A percentile compares a stretch with the other conserved stretches of the same genome.
Conservation (phyloP, 169 alveolate species). For the Plasmodium fragile region DNA sequence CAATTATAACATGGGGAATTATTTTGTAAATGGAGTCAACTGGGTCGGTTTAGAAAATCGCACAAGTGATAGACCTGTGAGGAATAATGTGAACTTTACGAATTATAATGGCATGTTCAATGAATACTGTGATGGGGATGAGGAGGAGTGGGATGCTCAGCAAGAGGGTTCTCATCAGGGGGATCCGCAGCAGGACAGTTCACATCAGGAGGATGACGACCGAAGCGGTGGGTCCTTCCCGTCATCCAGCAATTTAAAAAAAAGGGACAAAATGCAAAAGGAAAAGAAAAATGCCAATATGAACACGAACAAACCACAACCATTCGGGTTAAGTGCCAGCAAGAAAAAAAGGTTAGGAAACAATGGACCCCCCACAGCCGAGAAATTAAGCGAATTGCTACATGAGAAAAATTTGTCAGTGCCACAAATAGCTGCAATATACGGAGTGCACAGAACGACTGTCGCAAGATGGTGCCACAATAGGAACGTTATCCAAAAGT, state of each 20-base stretch:
- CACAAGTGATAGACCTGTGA: background rate
- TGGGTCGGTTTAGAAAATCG: background rate
- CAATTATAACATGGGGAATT: background rate
- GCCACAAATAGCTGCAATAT: conserved; percentile 72
- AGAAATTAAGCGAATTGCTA: conserved; percentile 44
- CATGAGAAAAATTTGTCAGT: conserved; percentile 52
- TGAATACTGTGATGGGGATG: background rate
- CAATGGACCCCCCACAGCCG: conserved; percentile 76
- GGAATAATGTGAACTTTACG: background rate
- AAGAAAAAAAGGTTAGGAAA: conserved; percentile 29
- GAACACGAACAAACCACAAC: background rate
- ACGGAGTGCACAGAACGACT: conserved; percentile 77
- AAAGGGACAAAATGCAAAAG: conserved; percentile 14
- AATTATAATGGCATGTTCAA: background rate
- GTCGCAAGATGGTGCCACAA: conserved; percentile 75
- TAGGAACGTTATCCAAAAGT: conserved; percentile 61
- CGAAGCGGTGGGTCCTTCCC: background rate
- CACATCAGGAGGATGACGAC: background rate
- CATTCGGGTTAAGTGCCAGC: background rate
- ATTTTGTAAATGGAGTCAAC: conserved; percentile 6
- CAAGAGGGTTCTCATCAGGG: background rate
- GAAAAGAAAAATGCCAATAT: conserved; percentile 21
- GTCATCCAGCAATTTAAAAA: conserved; percentile 3
- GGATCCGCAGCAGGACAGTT: background rate
- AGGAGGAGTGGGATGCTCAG: background rate